These are phyloP conservation scores for Corylus heterophylla DNA, from an alignment of 306 rosid genomes.

Conservation along the genomic window DNA sequence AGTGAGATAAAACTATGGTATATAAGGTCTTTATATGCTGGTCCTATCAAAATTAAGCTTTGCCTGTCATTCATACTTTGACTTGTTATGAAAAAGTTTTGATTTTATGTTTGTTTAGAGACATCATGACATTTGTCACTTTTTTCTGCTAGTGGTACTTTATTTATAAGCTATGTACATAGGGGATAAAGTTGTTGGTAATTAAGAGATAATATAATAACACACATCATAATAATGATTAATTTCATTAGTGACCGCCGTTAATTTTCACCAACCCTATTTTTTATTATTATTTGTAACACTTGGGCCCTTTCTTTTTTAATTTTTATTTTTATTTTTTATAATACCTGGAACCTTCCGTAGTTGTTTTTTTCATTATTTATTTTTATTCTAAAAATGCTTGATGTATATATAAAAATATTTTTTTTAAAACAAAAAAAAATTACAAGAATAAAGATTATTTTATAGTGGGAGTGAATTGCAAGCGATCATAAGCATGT, in stretches of 20 bases:
- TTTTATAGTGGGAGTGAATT: slow-evolving; percentile 49
- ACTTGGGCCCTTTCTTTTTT: slow-evolving; percentile 9
- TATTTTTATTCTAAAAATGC: slow-evolving; percentile 26
- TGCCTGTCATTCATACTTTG: too few relatives aligned
- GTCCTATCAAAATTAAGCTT: too few relatives aligned
- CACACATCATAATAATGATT: slow-evolving; percentile 41
- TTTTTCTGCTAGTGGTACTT: neutral
- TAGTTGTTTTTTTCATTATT: slow-evolving; percentile 37
- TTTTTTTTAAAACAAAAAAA: slow-evolving; percentile 21
- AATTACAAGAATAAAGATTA: slow-evolving; percentile 25
- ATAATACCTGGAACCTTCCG: slow-evolving; percentile 32
- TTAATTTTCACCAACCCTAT: slow-evolving; percentile 4
- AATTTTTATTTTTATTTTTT: neutral
- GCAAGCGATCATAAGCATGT: slow-evolving; percentile 66
- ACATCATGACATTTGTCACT: neutral
- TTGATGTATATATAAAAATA: slow-evolving; percentile 29
- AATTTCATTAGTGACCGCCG: slow-evolving; percentile 1
- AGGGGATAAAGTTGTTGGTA: too few relatives aligned
- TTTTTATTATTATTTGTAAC: slow-evolving; percentile 31
- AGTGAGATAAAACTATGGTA: too few relatives aligned
- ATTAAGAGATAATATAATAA: neutral
- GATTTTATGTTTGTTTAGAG: too few relatives aligned
- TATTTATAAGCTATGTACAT: too few relatives aligned
- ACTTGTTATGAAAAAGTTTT: too few relatives aligned
- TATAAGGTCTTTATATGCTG: too few relatives aligned